Evolutionary conservation across 2,329 filamentous ascomycete species (phyloP).

Genomic region (Fusarium cyanostomum): DNA sequence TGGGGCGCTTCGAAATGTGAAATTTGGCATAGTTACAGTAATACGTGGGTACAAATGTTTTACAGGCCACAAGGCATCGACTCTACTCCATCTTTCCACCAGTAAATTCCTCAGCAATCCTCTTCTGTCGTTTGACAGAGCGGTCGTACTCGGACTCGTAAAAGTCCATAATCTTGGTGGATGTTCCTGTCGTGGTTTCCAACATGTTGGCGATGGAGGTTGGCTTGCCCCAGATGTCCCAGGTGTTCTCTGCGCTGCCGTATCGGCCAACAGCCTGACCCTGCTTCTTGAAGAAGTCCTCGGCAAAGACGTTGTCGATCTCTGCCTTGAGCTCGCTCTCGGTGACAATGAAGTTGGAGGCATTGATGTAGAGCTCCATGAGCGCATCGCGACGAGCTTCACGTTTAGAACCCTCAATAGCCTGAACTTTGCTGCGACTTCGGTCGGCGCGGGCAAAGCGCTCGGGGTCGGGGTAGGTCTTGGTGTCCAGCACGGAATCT

Average conservation of each 20-base stretch:
- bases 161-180: constrained; percentile 50
- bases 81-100: constrained; percentile 63
- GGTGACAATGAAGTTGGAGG: constrained; percentile 84
- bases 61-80: constrained; percentile 32
- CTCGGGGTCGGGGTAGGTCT: constrained; percentile 68
- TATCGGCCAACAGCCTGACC: constrained; percentile 42
- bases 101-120: constrained; percentile 66
- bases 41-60: constrained; percentile 43
- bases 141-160: constrained; percentile 53
- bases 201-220: constrained; percentile 58
- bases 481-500: constrained; percentile 57
- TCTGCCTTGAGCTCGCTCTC: constrained; percentile 78
- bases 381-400: constrained; percentile 74
- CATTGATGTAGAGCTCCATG: constrained; percentile 90
- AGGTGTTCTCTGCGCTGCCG: constrained; percentile 59
- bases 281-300: constrained; percentile 61
- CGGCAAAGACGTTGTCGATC: constrained; percentile 80
- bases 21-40: constrained; percentile 30
- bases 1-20: constrained; percentile 19
- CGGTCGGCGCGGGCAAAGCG: constrained; percentile 65
- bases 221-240: constrained; percentile 61
- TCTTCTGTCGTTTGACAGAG: constrained; percentile 63
- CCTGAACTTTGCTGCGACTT: constrained; percentile 55
- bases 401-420: constrained; percentile 57
- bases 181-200: constrained; percentile 46